A percentile compares a stretch with the other conserved stretches of the same genome.
phyloP scores from a whole-genome alignment of 345 rosid species.

The Citropsis articulata region DNA sequence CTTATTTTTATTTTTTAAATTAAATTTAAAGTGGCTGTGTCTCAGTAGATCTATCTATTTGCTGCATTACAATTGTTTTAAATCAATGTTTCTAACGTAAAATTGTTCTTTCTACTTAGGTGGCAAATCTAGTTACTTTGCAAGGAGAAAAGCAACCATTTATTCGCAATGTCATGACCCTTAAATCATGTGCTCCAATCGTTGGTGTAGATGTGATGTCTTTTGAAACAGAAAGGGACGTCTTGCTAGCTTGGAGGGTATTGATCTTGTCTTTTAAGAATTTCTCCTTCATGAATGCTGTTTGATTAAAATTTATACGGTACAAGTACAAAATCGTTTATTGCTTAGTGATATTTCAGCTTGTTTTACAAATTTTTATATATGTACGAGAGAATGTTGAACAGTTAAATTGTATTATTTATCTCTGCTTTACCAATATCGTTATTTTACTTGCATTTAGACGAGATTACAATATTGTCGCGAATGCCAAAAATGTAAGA shows the following conservation, averaged over 20 bases:
- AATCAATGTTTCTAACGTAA: conserved; percentile 19
- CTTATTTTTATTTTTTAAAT: neutral
- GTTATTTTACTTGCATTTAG: neutral
- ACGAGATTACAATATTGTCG: neutral
- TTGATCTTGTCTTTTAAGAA: conserved; percentile 16
- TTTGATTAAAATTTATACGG: neutral
- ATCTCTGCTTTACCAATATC: neutral
- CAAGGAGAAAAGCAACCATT: conserved; percentile 92
- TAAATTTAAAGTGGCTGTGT: neutral
- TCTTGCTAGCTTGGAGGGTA: conserved; percentile 98
- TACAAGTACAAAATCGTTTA: neutral
- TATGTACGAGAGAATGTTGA: neutral
- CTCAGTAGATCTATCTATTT: conserved; percentile 7
- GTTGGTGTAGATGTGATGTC: conserved; percentile 96
- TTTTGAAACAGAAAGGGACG: conserved; percentile 85
- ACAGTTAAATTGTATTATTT: neutral
- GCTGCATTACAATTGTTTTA: conserved; percentile 7
- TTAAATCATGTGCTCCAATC: conserved; percentile 86
- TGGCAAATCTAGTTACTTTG: conserved; percentile 89
- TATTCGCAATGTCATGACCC: conserved; percentile 92
- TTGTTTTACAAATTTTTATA: neutral
- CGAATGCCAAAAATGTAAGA: neutral
- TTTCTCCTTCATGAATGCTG: conserved; percentile 1
- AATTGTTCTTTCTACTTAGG: conserved; percentile 41
- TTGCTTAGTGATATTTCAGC: neutral